A percentile compares a stretch with the other conserved stretches of the same genome.
These are phyloP conservation scores for Penicillium vulpinum DNA, from an alignment of 2,329 filamentous ascomycete genomes.

Conservation along the genomic window DNA sequence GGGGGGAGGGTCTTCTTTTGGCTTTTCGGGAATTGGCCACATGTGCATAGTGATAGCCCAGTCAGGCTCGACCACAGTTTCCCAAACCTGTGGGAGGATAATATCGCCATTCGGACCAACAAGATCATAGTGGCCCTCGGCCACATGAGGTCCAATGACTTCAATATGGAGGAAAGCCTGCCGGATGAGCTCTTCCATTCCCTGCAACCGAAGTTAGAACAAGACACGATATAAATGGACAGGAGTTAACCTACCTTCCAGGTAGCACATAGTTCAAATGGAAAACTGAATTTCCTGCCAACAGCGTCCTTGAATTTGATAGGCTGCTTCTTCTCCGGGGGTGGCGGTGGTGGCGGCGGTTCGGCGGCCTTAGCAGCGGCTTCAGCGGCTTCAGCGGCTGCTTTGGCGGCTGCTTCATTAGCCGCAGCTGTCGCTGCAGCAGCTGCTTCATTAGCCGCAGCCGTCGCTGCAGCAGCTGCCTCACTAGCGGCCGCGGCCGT, in stretches of 20 bases:
- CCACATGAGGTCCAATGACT: conserved; percentile 71
- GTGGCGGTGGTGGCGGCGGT: conserved; percentile 34
- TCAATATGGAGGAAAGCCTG: conserved; percentile 81
- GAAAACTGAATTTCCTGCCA: conserved; percentile 88
- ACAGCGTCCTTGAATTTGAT: conserved; percentile 92
- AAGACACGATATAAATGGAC: conserved; percentile 21
- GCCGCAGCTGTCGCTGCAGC: conserved; percentile 36
- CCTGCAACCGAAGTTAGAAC: conserved; percentile 50
- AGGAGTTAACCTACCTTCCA: conserved; percentile 66
- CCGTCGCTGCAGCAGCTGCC: conserved; percentile 39
- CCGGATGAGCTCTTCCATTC: conserved; percentile 83
- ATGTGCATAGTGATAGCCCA: conserved; percentile 69
- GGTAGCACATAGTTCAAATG: conserved; percentile 78
- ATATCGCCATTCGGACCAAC: conserved; percentile 78
- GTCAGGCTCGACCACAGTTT: conserved; percentile 76
- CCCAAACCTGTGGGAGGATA: conserved; percentile 79
- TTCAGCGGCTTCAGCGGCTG: conserved; percentile 37
- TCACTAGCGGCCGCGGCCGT: conserved; percentile 42
- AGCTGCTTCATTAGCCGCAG: conserved; percentile 40
- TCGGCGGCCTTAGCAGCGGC: conserved; percentile 35
- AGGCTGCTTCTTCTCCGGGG: conserved; percentile 65
- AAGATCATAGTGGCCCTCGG: conserved; percentile 76
- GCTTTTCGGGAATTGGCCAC: conserved; percentile 61
- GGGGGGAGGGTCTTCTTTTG: conserved; percentile 41
- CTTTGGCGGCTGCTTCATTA: conserved; percentile 33